These are phyloP conservation scores for Limonium bicolor DNA, from an alignment of 148 eudicot genomes.

Conservation along the genomic window DNA sequence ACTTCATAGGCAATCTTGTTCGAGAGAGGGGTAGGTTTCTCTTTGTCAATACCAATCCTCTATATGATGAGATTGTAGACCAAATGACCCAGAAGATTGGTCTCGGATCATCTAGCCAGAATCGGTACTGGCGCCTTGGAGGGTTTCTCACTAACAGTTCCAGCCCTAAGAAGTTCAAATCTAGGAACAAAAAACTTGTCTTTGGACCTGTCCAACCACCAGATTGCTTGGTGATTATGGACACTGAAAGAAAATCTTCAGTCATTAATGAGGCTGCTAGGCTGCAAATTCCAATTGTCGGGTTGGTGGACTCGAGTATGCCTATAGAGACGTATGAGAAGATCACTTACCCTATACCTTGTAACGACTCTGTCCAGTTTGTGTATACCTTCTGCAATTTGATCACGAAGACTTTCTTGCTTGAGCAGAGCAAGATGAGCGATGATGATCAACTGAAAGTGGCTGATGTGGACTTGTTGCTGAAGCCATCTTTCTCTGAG, in stretches of 20 bases:
- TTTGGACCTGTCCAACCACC: conserved; percentile 40
- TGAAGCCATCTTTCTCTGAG: not conserved
- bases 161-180: conserved; percentile 59
- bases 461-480: conserved; percentile 2
- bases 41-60: conserved; percentile 76
- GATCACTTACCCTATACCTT: conserved; percentile 75
- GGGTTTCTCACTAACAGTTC: conserved; percentile 71
- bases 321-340: conserved; percentile 36
- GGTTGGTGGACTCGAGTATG: conserved; percentile 59
- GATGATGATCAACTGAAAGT: not conserved
- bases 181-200: conserved; percentile 52
- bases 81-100: conserved; percentile 52
- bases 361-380: conserved; percentile 78
- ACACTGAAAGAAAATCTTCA: conserved; percentile 50
- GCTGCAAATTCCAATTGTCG: conserved; percentile 69
- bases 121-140: conserved; percentile 45
- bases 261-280: conserved; percentile 54
- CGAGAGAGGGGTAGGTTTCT: conserved; percentile 37
- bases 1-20: conserved; percentile 47
- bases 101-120: conserved; percentile 18
- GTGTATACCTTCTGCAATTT: conserved; percentile 85
- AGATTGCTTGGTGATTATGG: conserved; percentile 74
- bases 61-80: conserved; percentile 55
- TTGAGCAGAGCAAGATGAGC: conserved; percentile 36
- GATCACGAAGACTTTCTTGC: conserved; percentile 72